These are phyloP conservation scores for Hypoxylon sp. DNA, from an alignment of 2,329 filamentous ascomycete genomes.

Conservation along the genomic window DNA sequence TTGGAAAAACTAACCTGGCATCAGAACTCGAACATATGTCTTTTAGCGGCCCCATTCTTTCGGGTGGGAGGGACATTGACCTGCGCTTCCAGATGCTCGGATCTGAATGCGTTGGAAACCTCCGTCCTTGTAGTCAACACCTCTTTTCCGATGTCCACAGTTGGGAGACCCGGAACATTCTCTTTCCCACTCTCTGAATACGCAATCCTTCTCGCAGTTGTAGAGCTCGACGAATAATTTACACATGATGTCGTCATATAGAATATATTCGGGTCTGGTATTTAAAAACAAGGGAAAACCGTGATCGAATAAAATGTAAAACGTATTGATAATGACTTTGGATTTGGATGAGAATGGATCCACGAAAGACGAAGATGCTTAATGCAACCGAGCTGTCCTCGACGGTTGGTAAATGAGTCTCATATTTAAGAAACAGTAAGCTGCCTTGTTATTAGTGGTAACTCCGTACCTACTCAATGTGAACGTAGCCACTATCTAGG, in stretches of 20 bases:
- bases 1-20: not conserved
- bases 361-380: not conserved
- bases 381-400: not conserved
- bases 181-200: not conserved
- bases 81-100: not conserved
- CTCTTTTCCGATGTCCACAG: not conserved
- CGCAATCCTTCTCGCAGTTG: not conserved
- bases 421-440: not conserved
- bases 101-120: not conserved
- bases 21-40: not conserved
- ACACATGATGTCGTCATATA: not conserved
- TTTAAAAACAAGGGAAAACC: no score
- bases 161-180: not conserved
- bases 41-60: not conserved
- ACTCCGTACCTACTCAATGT: not conserved
- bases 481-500: not conserved
- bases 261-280: not conserved
- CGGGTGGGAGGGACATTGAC: not conserved
- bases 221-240: not conserved
- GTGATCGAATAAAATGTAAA: not conserved
- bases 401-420: not conserved
- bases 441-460: not conserved
- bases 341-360: not conserved
- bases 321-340: not conserved
- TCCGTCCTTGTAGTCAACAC: not conserved